Conservation (phyloP, 148 eudicot genomes). For the Rhododendron simsii region DNA sequence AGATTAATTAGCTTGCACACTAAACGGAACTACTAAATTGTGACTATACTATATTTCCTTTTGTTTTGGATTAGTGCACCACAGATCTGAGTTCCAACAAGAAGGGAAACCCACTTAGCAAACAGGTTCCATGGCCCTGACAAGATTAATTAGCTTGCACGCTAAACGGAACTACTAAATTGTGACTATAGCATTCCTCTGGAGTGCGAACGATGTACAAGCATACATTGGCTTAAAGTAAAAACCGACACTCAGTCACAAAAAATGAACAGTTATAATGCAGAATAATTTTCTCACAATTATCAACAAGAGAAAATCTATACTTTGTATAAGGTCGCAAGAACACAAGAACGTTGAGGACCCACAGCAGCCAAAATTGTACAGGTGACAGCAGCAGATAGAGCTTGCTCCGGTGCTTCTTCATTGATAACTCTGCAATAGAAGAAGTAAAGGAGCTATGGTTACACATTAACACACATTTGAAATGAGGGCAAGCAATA, state of each 20-base stretch:
- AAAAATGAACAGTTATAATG: neutral
- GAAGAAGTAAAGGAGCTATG: neutral
- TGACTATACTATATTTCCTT: neutral
- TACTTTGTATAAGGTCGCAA: constrained; percentile 95
- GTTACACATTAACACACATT: neutral
- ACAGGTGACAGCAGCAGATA: constrained; percentile 93
- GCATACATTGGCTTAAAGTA: neutral
- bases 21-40: neutral
- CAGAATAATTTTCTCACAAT: neutral
- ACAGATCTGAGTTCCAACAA: neutral
- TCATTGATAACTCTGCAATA: constrained; percentile 62
- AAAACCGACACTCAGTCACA: neutral
- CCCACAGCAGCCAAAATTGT: constrained; percentile 99
- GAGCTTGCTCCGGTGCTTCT: constrained; percentile 88
- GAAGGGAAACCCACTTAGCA: neutral
- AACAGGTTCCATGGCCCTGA: neutral
- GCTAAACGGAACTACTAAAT: neutral
- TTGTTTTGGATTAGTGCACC: neutral
- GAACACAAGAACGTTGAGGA: constrained; percentile 94
- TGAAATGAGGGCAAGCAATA: neutral
- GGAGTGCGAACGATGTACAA: neutral
- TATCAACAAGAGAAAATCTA: constrained; percentile 2
- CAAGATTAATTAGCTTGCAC: neutral
- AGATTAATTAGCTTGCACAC: neutral
- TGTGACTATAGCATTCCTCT: neutral